These are phyloP conservation scores for Chenopodium berlandieri DNA, from an alignment of 148 eudicot species.

Conservation along the genomic window DNA sequence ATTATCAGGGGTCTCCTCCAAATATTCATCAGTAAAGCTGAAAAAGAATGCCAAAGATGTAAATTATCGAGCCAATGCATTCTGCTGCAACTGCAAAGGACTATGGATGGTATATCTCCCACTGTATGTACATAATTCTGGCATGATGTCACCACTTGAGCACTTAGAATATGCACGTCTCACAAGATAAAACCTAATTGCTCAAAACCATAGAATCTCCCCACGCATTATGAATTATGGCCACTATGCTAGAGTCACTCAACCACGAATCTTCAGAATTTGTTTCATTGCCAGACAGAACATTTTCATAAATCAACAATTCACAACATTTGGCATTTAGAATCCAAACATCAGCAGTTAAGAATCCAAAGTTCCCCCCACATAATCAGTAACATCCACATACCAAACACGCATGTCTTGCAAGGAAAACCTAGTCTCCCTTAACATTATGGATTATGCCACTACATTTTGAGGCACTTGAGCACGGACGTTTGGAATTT, in stretches of 20 bases:
- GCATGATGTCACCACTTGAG: constrained; percentile 25
- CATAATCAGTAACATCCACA: neutral
- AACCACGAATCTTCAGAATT: too few species aligned
- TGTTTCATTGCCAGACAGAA: too few species aligned
- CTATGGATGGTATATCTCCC: constrained; percentile 26
- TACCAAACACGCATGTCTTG: neutral
- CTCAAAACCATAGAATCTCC: too few species aligned
- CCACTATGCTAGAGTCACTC: too few species aligned
- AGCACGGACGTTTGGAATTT: too few species aligned
- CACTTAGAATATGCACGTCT: neutral
- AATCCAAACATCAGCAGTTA: too few species aligned
- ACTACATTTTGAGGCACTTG: neutral
- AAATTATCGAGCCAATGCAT: neutral
- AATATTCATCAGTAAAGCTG: neutral
- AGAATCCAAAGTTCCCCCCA: too few species aligned
- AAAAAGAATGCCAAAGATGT: constrained; percentile 7
- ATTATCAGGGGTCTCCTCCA: neutral
- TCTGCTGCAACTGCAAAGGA: constrained; percentile 8
- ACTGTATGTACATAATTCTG: constrained; percentile 34
- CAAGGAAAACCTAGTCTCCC: neutral
- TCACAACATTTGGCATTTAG: too few species aligned
- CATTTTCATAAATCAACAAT: too few species aligned
- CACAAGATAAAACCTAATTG: too few species aligned
- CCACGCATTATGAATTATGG: too few species aligned
- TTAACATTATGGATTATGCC: neutral